A percentile compares a stretch with the other conserved stretches of the same genome.
phyloP scores from a whole-genome alignment of 139 green algal genomes.

The Chlamydomonas applanata region DNA sequence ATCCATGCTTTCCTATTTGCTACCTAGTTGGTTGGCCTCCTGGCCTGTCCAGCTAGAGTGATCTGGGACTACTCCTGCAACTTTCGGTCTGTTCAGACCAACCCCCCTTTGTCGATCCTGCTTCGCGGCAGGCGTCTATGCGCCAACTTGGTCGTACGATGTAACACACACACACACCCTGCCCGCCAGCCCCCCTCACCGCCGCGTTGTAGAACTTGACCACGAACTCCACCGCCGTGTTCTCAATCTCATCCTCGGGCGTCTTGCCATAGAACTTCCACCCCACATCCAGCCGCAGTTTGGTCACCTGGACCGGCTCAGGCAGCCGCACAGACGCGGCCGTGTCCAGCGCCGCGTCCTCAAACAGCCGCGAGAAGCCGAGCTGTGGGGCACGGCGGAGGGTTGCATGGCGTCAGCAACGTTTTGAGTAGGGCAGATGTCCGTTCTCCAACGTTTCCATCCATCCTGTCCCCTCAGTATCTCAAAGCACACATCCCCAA shows the following conservation, averaged over 20 bases:
- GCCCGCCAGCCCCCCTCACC: slow-evolving; percentile 16
- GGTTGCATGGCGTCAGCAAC: no score
- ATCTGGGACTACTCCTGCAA: no score
- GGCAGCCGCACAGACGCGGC: slow-evolving; percentile 15
- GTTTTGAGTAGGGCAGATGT: no score
- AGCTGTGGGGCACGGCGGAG: slow-evolving; percentile 5
- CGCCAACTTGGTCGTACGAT: no score
- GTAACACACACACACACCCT: no score
- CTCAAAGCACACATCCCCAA: slow-evolving; percentile 3
- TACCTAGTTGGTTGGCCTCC: no score
- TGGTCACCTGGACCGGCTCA: slow-evolving; percentile 16
- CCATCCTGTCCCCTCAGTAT: slow-evolving; percentile 3
- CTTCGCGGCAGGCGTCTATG: no score
- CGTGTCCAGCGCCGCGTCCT: slow-evolving; percentile 26
- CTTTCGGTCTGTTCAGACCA: no score
- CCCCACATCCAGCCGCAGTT: slow-evolving; percentile 41
- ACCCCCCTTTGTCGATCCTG: no score
- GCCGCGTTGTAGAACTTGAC: slow-evolving; percentile 45
- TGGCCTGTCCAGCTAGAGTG: no score
- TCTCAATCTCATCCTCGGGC: slow-evolving; percentile 37
- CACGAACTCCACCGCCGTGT: slow-evolving; percentile 31
- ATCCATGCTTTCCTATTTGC: no score
- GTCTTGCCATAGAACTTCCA: slow-evolving; percentile 45
- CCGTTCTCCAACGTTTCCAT: no score
- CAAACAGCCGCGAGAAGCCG: slow-evolving; percentile 19